Evolutionary conservation across 257 asterid genomes (phyloP).

Genomic region (Petunia axillaris): DNA sequence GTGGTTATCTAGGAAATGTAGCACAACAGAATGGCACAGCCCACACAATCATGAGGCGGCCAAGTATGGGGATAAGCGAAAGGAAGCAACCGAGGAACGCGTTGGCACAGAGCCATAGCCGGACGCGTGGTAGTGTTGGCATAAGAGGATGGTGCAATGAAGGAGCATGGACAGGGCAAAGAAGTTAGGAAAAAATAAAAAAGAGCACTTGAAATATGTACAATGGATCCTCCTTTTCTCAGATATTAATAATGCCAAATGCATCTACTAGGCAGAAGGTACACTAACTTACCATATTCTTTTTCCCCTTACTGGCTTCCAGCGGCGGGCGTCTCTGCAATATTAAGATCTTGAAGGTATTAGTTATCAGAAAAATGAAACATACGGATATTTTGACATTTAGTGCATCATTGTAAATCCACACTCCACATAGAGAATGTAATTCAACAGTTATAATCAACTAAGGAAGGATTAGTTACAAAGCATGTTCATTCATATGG

Average conservation of each 20-base stretch:
- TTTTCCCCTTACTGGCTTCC: constrained; percentile 62
- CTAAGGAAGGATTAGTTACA: not conserved
- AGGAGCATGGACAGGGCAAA: not conserved
- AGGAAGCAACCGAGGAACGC: not conserved
- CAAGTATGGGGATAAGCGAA: not conserved
- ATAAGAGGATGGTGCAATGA: not conserved
- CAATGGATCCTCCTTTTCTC: constrained; percentile 12
- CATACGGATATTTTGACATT: not conserved
- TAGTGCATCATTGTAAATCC: not conserved
- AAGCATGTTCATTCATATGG: not conserved
- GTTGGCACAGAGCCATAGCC: not conserved
- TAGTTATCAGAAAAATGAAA: not conserved
- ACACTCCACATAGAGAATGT: not conserved
- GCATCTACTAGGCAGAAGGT: constrained; percentile 24
- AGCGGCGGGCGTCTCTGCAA: constrained; percentile 81
- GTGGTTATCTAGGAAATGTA: not conserved
- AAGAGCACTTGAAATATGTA: not conserved
- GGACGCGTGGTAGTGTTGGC: not conserved
- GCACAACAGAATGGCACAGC: not conserved
- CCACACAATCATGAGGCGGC: not conserved
- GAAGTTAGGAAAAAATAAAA: constrained; percentile 2
- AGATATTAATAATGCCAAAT: not conserved
- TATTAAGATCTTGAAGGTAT: constrained; percentile 25
- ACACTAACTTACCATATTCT: constrained; percentile 66
- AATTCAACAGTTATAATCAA: not conserved